Evolutionary conservation across 2,329 filamentous ascomycete species (phyloP), one percentile per base, ranked within the genome.

Genomic region (Teratosphaeriaceae sp.): DNA sequence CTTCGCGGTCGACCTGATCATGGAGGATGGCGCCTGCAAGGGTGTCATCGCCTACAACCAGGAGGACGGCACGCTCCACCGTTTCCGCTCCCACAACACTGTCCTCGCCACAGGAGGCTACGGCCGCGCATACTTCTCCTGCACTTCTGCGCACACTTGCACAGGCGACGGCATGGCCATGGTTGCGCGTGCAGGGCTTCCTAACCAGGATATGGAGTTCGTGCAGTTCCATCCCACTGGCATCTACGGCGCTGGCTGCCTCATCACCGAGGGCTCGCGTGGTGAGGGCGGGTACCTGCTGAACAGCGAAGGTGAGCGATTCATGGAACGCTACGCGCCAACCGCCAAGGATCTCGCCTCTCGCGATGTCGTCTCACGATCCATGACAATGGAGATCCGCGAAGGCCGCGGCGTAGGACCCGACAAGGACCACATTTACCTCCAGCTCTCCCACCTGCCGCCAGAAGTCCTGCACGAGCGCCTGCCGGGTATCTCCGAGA

Each of bases 131-230:
- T 98, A 96, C 79, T 97, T 97, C 79, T 88, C 82, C 68, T 97
- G 90, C 72, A 98, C 92, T 41, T 96, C 89, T 40, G 92, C 92
- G 36, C 92, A 98, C 73, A 97, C 92, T 52, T 96, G 90, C 71
- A 98, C 92, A 50, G 92, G 92, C 78, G 92, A 98, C 65, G 92
- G 92, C 66, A 96, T 95, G 87, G 92, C 92, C 56, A 97, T 98
- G 92, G 90, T 97, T 61, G 86, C 90, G 57, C 88, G 92, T 73
- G 92, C 92, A 50, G 92, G 92, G 67, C 84, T 98, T 30, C 90
- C 92, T 60, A 95, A 95, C 78, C 92, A 98, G 75, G 92, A 98
- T 83, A 79, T 97, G 52, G 92, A 98, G 69, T 98, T 98, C 70
- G 92, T 98, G 51, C 90, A 98, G 73, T 98, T 98, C 80, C 90